Evolutionary conservation across 371 early-diverging fungal species (phyloP), one percentile per base, ranked within the genome.

Genomic region (Mortierella sp.): DNA sequence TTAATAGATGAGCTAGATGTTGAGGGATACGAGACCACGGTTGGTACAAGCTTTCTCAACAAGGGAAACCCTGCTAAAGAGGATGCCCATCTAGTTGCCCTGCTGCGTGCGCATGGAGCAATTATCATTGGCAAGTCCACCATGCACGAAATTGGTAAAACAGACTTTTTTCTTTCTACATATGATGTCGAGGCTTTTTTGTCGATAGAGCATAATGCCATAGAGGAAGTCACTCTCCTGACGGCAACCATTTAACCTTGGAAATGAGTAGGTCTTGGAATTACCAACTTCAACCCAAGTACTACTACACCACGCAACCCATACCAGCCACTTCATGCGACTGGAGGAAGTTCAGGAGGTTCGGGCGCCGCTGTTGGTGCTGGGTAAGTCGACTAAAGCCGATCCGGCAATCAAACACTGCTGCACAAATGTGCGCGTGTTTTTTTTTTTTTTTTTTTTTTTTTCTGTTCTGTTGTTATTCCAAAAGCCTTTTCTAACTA

Each of bases 291-390:
- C 52, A 91, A 92, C 66, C 89, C 92, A 1, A 80, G 70, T 57
- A 84, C 84, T 2, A 88, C 87, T 12, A 86, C 89, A 6, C 87
- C 92, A 15, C 81, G 87, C n/a, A 94, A 94, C 61, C 92, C 94
- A 1, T 90, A 89, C 68, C 72, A 86, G 48, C 66, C 66, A 1
- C 23, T 67, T 4, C 88, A 86, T 69, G 86, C 87, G 19, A 87
- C 91, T 62, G 94, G 94, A 67, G 94, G 94, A 0, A 90, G 90
- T 43, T 87, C 88, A 45, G 91, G 93, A 50, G 94, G 93, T 2
- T 83, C 84, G 29, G 90, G 84, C 5, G 89, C 85, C 1, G 80
- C 83, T 30, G 92, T 94, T 18, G 88, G 84, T 6, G 80, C 87
- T 23, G 91, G 91, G 43, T 79, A 65, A 65, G 61, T 29, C 4